Evolutionary conservation across 345 rosid species (phyloP), one percentile per base, ranked within the genome.

Genomic region (Clarkia xantiana): DNA sequence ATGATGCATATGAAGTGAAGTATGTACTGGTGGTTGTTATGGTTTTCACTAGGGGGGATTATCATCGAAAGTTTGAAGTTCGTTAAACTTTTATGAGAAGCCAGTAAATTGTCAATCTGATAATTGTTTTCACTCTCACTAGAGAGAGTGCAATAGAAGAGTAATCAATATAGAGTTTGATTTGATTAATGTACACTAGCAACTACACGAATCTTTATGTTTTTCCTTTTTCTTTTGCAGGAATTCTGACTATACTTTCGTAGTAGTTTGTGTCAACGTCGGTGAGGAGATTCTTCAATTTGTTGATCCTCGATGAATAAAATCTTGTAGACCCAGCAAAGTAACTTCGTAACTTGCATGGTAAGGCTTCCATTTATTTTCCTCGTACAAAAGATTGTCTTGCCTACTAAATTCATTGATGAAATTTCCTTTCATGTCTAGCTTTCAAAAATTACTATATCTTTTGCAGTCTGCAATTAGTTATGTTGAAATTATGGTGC

Each of bases 171-270:
- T 2, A 22, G 5, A 22, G 25, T 22, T 22, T 22, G 25, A 22
- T 22, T 22, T 29, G 36, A 5, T 3, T 29, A 29, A 10, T 29
- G 36, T 3, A 29, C 36, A 29, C 1, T 29, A 29, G 8, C 36
- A 29, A 7, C 8, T 29, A 29, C 5, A 29, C 36, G 36, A 10
- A 29, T 29, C 5, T 13, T n/a, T 46, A 15, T 43, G 54, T 18
- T 14, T 10, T n/a, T 42, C 42, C 20, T 29, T 56, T 60, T 46
- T n/a, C 41, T 19, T 64, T 51, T 51, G 47, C 69, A 93, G 99
- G 99, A 93, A 93, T 63, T 93, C 99, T 39, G 84, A 84, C 66
- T 93, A 87, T 62, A 96, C 99, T 49, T 71, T 93, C 75, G 99
- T 96, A 52, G 94, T 95, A 45, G 87, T 87, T 57, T 93, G 99